Evolutionary conservation across 352 stramenopile species (phyloP).

Genomic region (Globisporangium radiosum): DNA sequence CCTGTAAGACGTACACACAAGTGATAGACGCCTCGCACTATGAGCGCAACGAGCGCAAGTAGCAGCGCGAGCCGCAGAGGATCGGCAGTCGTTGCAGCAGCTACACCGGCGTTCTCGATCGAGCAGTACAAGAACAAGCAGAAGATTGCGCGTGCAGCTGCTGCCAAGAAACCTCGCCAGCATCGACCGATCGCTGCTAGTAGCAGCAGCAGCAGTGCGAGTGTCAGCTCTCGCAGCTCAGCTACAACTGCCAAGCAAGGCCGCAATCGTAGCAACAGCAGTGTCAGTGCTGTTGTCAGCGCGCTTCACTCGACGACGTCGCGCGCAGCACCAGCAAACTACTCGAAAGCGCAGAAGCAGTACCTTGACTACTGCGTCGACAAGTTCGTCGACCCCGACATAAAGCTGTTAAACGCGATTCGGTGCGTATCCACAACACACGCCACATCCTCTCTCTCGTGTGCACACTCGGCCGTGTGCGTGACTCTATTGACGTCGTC

Average conservation of each 20-base stretch:
- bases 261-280: background rate
- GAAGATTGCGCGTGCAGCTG: conserved; percentile 27
- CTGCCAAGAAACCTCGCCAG: conserved; percentile 12
- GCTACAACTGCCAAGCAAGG: background rate
- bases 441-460: no score
- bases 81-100: background rate
- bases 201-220: background rate
- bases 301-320: background rate
- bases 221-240: background rate
- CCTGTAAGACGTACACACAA: no score
- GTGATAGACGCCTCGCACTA: no score
- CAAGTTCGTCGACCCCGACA: conserved; percentile 41
- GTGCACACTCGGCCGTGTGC: no score
- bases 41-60: background rate
- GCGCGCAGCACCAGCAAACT: conserved; percentile 14
- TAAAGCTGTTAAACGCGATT: conserved; percentile 34
- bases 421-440: conserved; percentile 2
- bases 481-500: no score
- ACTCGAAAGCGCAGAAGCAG: conserved; percentile 35
- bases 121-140: conserved; percentile 55
- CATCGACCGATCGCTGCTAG: background rate
- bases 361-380: conserved; percentile 57
- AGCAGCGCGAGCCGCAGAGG: background rate
- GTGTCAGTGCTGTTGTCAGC: background rate
- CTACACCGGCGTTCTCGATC: conserved; percentile 35